Evolutionary conservation across 495 filamentous ascomycete genomes (phyloP).

Genomic region (Aspergillus bertholletiae): DNA sequence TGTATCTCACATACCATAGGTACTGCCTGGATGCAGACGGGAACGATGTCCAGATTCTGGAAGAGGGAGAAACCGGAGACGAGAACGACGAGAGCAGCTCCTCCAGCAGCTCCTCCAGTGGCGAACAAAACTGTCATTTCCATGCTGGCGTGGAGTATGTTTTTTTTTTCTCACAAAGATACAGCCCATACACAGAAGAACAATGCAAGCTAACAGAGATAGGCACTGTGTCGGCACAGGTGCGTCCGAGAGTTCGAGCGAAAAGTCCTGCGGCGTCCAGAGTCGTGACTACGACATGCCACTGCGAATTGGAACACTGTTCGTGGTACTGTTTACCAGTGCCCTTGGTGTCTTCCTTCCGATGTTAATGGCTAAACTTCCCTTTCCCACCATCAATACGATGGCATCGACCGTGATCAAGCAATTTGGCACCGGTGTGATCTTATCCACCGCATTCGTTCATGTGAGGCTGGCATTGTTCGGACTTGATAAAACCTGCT

Average conservation of each 20-base stretch:
- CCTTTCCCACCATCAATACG: slow-evolving; percentile 34
- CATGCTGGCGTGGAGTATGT: slow-evolving; percentile 63
- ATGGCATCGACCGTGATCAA: slow-evolving; percentile 48
- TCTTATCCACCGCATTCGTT: slow-evolving; percentile 68
- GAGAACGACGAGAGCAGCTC: slow-evolving; percentile 7
- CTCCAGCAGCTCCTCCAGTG: slow-evolving; percentile 12
- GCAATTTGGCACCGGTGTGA: slow-evolving; percentile 73
- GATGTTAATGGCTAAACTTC: slow-evolving; percentile 32
- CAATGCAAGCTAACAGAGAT: slow-evolving; percentile 6
- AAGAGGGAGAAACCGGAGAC: slow-evolving; percentile 22
- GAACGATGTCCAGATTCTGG: slow-evolving; percentile 40
- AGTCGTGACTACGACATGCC: slow-evolving; percentile 56
- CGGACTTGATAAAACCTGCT: not conserved
- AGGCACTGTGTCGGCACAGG: slow-evolving; percentile 48
- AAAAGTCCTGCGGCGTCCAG: slow-evolving; percentile 35
- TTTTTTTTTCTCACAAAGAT: too few relatives aligned
- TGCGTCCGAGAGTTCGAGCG: slow-evolving; percentile 24
- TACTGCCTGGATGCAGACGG: slow-evolving; percentile 48
- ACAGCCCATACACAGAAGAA: not conserved
- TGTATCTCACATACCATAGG: slow-evolving; percentile 13
- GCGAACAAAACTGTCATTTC: slow-evolving; percentile 51
- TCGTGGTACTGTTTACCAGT: slow-evolving; percentile 54
- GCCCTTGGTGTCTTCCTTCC: slow-evolving; percentile 43
- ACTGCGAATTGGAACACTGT: slow-evolving; percentile 57
- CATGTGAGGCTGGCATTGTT: slow-evolving; percentile 44